Base-by-base conservation (phyloP, 148 eudicot genomes). In the Silene latifolia region DNA sequence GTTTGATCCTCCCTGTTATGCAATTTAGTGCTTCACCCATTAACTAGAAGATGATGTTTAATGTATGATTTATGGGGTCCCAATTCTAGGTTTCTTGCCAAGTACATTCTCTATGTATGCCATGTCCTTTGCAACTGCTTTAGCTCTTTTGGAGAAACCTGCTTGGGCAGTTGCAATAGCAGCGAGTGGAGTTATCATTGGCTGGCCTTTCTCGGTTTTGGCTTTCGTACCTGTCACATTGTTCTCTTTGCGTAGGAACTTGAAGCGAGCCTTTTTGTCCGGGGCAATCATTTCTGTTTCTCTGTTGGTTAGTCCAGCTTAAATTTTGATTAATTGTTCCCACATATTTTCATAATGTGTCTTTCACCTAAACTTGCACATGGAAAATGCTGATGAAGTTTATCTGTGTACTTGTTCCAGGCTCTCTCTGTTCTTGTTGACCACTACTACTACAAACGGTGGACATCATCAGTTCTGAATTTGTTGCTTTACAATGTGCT, bases 31-130 rank as follows among this genome's bases (percentile, higher is more conserved):
- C 2, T 25, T 6, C 13, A 24, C 54, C 11, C 67, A 24, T 60
- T 24, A 63, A 7, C 61, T 44, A 19, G 46, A 15, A 54, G 62
- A 47, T 5, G 25, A 56, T 15, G 56, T 61, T 62, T 65, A 8
- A 67, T 82, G 78, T 74, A 39, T 61, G 32, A 57, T 48, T 23
- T 69, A 3, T 76, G 63, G 53, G 35, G 23, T 19, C 24, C 53
- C 27, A 25, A 21, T 65, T 74, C 56, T 88, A 95, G 99, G 99
- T 84, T 89, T 92, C 70, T 82, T 95, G 84, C 99, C 99, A 21
- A 95, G 99, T 84, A 90, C 99, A 62, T 95, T 95, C 85, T 87
- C 99, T 46, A 95, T 92, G 99, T 92, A 95, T 86, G 91, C 89
- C 51, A 90, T 95, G 76, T 95, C 99, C 72, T 94, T 95, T 54